Percentiles rank a stretch among this genome's conserved stretches.
Conservation (phyloP, 352 stramenopile species). For the Phytophthora agathidicida region DNA sequence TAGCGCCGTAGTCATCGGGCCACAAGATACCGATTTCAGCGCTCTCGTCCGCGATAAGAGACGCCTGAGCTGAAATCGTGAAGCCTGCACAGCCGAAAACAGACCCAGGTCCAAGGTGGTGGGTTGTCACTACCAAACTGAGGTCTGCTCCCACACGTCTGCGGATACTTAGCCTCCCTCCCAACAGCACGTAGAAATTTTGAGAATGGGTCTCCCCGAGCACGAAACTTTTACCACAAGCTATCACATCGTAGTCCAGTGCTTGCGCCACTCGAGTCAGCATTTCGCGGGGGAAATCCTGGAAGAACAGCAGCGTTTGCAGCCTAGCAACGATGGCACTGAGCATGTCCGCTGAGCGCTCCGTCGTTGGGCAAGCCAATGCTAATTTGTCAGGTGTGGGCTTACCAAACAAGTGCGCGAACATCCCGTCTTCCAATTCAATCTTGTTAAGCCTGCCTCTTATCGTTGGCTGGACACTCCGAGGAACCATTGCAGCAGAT, state of each 20-base stretch:
- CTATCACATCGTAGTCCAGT: slow-evolving; percentile 76
- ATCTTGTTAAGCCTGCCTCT: slow-evolving; percentile 26
- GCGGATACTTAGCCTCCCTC: slow-evolving; percentile 61
- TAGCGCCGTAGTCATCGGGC: slow-evolving; percentile 58
- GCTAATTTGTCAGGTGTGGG: slow-evolving; percentile 68
- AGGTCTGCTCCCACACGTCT: slow-evolving; percentile 65
- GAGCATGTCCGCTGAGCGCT: slow-evolving; percentile 52
- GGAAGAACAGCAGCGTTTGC: slow-evolving; percentile 68
- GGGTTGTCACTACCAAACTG: slow-evolving; percentile 62
- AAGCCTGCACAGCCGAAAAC: slow-evolving; percentile 71
- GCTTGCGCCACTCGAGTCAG: slow-evolving; percentile 47
- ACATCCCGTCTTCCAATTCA: slow-evolving; percentile 66
- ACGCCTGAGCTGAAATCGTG: slow-evolving; percentile 46
- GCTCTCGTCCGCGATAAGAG: slow-evolving; percentile 69
- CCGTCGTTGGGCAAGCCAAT: slow-evolving; percentile 47
- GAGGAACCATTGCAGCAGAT: background rate
- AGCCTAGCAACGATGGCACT: slow-evolving; percentile 54
- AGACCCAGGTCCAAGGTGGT: slow-evolving; percentile 60
- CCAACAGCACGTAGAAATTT: slow-evolving; percentile 73
- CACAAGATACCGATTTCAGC: slow-evolving; percentile 73
- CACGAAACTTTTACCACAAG: slow-evolving; percentile 62
- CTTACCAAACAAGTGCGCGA: slow-evolving; percentile 72
- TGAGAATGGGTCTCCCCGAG: slow-evolving; percentile 63
- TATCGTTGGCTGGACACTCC: slow-evolving; percentile 5
- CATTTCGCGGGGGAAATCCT: slow-evolving; percentile 58